A percentile compares a stretch with the other conserved stretches of the same genome.
phyloP scores from a whole-genome alignment of 768 basidiomycete genomes.

The Chalciporus piperatus region DNA sequence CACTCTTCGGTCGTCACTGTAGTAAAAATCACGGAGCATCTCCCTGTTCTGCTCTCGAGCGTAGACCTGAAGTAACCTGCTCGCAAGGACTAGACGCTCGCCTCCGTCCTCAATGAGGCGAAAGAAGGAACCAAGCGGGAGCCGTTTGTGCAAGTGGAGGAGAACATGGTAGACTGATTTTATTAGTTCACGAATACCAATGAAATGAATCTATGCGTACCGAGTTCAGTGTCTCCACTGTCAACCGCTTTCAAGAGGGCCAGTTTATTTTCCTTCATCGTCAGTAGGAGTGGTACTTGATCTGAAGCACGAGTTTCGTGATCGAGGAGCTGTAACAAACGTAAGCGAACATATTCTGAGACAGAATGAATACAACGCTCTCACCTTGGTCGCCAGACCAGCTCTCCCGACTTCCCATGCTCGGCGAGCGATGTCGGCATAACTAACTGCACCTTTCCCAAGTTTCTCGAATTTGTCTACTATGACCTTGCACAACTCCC shows the following conservation, averaged over 20 bases:
- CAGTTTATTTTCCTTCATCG: slow-evolving; percentile 91
- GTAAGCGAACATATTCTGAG: background rate
- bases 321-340: slow-evolving; percentile 68
- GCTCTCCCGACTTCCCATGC: slow-evolving; percentile 89
- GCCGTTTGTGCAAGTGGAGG: slow-evolving; percentile 77
- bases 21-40: slow-evolving; percentile 94
- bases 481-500: slow-evolving; percentile 75
- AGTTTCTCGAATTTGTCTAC: slow-evolving; percentile 88
- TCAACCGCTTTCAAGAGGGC: slow-evolving; percentile 89
- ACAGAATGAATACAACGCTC: background rate
- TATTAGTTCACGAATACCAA: background rate
- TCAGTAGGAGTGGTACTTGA: slow-evolving; percentile 88
- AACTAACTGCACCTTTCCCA: slow-evolving; percentile 78
- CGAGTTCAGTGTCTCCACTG: slow-evolving; percentile 93
- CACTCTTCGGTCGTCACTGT: slow-evolving; percentile 92
- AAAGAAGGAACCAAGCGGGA: slow-evolving; percentile 91
- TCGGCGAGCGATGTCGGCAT: slow-evolving; percentile 90
- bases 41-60: slow-evolving; percentile 87
- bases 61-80: slow-evolving; percentile 82
- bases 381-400: slow-evolving; percentile 80
- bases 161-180: slow-evolving; percentile 86
- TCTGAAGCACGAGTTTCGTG: slow-evolving; percentile 85
- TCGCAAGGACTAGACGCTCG: slow-evolving; percentile 66
- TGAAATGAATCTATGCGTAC: slow-evolving; percentile 40
- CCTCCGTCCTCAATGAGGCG: slow-evolving; percentile 91